Base-by-base conservation (phyloP, 495 filamentous ascomycete genomes). In the Oidiodendron maius region DNA sequence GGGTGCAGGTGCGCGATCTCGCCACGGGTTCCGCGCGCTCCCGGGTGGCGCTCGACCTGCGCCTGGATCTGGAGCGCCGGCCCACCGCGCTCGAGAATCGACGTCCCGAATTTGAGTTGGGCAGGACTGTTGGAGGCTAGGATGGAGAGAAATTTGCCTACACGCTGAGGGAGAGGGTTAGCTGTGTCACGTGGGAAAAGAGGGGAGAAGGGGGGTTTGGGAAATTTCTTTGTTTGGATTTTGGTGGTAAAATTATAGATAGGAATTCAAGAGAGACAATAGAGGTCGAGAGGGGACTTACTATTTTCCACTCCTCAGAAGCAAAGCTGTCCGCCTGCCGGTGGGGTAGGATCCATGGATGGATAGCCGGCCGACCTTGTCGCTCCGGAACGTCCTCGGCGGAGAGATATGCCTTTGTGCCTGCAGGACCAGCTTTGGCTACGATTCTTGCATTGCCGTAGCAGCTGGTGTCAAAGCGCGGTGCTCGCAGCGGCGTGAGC, bases 1-100 rank as follows among this genome's bases (percentile, higher is more conserved):
- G 62, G 55, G 41, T 68, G 65, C 44, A 64, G 55, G 42, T 68
- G 65, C 1, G 52, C 59, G 15, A 52, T 56, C 52, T 68, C 65
- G 2, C 59, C 59, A 13, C n/a, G 20, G 4, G 57, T 28, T 16
- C 59, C 13, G 6, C 25, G 15, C n/a, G 16, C 38, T 16, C 16
- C 23, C 22, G 41, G 28, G 24, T 39, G 23, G 34, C 23, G 18
- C 21, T 21, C 44, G 18, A 41, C 17, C 1, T n/a, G 25, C 12
- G 28, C 24, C 2, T 32, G 23, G n/a, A 64, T 53, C 37, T 40
- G 61, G 8, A 66, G 26, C 3, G 62, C 65, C 10, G 43, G 44
- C 16, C 26, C 40, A 22, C 4, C 53, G 12, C 58, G 60, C 40
- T 68, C 65, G 0, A 66, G 59, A 25, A 36, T 17, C 23, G 59